phyloP scores from a whole-genome alignment of 305 asterid species.

The Fraxinus ornus region DNA sequence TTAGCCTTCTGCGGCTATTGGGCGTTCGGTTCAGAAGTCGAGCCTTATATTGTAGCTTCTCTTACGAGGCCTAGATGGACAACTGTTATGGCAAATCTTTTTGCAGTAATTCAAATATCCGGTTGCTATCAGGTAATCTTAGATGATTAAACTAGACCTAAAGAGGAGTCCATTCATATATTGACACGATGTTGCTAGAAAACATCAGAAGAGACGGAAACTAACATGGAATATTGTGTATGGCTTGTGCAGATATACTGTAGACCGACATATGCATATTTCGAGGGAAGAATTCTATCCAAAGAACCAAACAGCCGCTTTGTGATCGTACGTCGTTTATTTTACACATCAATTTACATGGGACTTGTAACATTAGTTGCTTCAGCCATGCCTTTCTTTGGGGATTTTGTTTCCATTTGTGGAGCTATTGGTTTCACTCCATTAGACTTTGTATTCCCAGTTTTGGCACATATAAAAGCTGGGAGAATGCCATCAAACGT shows the following conservation, averaged over 20 bases:
- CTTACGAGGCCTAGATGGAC: conserved; percentile 52
- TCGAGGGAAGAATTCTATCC: conserved; percentile 32
- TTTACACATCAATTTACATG: conserved; percentile 43
- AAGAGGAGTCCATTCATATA: background rate
- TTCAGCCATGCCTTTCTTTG: conserved; percentile 58
- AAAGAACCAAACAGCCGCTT: conserved; percentile 5
- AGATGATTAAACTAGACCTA: background rate
- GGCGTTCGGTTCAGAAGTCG: conserved; percentile 61
- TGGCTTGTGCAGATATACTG: conserved; percentile 44
- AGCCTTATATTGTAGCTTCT: conserved; percentile 57
- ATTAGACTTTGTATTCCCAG: conserved; percentile 53
- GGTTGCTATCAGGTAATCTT: conserved; percentile 58
- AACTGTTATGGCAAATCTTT: conserved; percentile 51
- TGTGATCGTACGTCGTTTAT: conserved; percentile 20
- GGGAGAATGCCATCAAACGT: conserved; percentile 34
- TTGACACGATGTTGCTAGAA: background rate
- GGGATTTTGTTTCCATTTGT: conserved; percentile 60
- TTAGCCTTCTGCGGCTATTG: conserved; percentile 56
- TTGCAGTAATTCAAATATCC: conserved; percentile 58
- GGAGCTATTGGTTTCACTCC: conserved; percentile 70
- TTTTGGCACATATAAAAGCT: conserved; percentile 46
- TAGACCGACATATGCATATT: conserved; percentile 54
- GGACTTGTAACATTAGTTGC: conserved; percentile 41
- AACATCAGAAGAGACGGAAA: background rate
- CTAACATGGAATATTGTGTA: background rate